Conservation (phyloP, 345 rosid species). For the Hibiscus tridactylites region DNA sequence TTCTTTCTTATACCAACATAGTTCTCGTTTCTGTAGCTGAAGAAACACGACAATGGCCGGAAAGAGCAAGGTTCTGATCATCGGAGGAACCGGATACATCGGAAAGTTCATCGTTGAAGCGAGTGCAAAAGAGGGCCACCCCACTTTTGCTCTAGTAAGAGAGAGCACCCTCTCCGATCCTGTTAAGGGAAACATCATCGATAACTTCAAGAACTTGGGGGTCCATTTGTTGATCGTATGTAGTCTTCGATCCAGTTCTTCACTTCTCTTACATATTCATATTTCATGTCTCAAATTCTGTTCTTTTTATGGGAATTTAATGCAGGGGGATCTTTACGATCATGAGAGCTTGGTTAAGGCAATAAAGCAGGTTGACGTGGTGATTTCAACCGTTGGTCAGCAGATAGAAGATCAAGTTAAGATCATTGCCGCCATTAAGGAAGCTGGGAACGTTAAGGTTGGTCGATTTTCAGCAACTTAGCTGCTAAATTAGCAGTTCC, state of each 20-base stretch:
- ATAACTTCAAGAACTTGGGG: neutral
- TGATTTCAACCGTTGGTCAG: neutral
- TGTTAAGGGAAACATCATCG: neutral
- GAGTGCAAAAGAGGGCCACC: neutral
- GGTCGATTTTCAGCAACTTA: neutral
- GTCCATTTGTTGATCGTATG: constrained; percentile 50
- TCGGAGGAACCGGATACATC: neutral
- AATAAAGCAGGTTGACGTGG: neutral
- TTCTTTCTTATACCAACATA: neutral
- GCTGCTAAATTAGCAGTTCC: neutral
- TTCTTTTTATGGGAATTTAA: neutral
- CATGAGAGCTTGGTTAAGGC: constrained; percentile 57
- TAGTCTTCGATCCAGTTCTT: neutral
- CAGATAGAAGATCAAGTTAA: neutral
- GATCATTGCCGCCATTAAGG: neutral
- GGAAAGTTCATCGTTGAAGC: neutral
- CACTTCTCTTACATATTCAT: neutral
- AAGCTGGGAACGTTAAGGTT: neutral
- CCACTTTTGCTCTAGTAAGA: neutral
- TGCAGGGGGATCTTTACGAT: constrained; percentile 53
- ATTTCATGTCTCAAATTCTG: neutral
- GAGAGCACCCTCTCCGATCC: neutral
- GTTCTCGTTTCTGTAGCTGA: neutral
- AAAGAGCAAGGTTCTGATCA: neutral
- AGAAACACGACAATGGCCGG: neutral